phyloP scores from a whole-genome alignment of 208 protist species.

The Crithidia expoeki region DNA sequence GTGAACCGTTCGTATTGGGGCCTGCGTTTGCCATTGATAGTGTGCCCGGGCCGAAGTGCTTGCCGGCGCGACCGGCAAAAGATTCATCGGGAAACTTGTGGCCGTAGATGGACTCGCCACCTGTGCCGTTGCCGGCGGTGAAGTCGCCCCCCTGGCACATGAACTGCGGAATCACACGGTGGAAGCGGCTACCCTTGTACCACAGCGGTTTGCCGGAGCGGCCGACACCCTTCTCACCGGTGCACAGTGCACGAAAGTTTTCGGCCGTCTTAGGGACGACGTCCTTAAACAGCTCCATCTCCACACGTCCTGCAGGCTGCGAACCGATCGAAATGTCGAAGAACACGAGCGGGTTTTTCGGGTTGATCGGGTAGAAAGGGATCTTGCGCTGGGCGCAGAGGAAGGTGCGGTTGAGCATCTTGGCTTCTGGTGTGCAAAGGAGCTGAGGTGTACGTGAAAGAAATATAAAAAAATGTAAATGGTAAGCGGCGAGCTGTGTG shows the following conservation, averaged over 20 bases:
- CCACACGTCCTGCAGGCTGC: constrained; percentile 82
- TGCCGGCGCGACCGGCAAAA: constrained; percentile 81
- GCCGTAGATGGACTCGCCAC: constrained; percentile 94
- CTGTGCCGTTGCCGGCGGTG: constrained; percentile 91
- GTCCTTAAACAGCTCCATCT: constrained; percentile 93
- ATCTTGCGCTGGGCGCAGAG: constrained; percentile 76
- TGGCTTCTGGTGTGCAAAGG: neutral
- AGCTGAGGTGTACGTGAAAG: neutral
- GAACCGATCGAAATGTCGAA: constrained; percentile 94
- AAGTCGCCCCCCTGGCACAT: constrained; percentile 97
- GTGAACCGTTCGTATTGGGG: constrained; percentile 93
- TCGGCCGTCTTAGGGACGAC: constrained; percentile 94
- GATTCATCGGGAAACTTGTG: constrained; percentile 94
- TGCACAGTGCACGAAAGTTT: constrained; percentile 95
- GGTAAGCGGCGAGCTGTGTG: neutral
- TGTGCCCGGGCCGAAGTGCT: constrained; percentile 73
- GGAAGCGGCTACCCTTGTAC: constrained; percentile 96
- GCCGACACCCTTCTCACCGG: constrained; percentile 89
- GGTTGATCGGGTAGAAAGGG: constrained; percentile 81
- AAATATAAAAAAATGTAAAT: constrained; percentile 6
- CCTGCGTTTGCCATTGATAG: constrained; percentile 94
- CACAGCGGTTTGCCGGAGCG: constrained; percentile 91
- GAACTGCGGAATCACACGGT: constrained; percentile 95
- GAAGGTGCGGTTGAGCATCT: constrained; percentile 28
- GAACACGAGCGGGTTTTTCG: constrained; percentile 83